Conservation (phyloP, 805 yeast species). For the Naumovozyma dairenensis region DNA sequence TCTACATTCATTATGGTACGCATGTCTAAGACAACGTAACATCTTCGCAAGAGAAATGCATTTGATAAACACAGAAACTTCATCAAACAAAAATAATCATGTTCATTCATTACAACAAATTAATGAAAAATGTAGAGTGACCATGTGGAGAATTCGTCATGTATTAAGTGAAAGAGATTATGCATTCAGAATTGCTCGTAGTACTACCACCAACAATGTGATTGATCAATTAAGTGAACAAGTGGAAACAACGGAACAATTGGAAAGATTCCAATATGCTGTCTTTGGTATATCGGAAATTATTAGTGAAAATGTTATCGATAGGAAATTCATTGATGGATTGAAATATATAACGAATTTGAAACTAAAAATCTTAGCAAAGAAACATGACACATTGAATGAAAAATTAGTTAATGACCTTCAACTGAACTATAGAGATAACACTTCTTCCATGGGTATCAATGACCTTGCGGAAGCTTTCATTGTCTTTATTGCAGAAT, state of each 20-base stretch:
- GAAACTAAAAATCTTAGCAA: constrained; percentile 48
- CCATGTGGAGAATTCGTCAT: constrained; percentile 76
- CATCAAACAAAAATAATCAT: too few species aligned
- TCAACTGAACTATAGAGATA: constrained; percentile 10
- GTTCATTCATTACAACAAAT: constrained; percentile 29
- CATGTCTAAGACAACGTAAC: constrained; percentile 75
- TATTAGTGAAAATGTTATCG: constrained; percentile 48
- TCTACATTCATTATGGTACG: constrained; percentile 84
- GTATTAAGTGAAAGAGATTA: constrained; percentile 80
- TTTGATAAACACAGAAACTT: constrained; percentile 38
- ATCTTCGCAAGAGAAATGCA: constrained; percentile 64
- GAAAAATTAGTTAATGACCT: constrained; percentile 19
- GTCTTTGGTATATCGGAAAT: constrained; percentile 74
- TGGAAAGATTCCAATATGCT: constrained; percentile 73
- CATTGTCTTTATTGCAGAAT: constrained; percentile 38
- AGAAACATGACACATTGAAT: constrained; percentile 37
- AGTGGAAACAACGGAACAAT: constrained; percentile 39
- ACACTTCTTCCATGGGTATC: constrained; percentile 5
- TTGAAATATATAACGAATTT: constrained; percentile 58
- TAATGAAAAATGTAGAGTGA: constrained; percentile 39
- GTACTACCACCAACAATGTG: constrained; percentile 3
- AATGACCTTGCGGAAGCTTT: constrained; percentile 36
- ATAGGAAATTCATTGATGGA: constrained; percentile 55
- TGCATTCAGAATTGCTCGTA: constrained; percentile 51
- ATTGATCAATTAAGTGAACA: constrained; percentile 31